Evolutionary conservation across 2,329 filamentous ascomycete genomes (phyloP), one percentile per base, ranked within the genome.

Genomic region (Trichocomaceae sp.): DNA sequence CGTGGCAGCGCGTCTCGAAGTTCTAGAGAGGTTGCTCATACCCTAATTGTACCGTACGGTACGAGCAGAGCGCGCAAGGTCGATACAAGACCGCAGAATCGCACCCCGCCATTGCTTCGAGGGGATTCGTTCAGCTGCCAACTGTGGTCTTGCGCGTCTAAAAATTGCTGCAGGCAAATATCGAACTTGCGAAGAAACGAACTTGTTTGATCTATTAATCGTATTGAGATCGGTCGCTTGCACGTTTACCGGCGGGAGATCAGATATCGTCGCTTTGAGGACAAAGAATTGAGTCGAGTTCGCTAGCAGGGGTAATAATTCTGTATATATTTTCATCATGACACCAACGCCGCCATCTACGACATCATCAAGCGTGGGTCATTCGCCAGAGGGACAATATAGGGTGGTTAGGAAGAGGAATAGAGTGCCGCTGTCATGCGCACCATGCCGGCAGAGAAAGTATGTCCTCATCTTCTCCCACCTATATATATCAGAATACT

Each of bases 351-450:
- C 71, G 47, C 66, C 73, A 56, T 74, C 72, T 57, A 85, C 84
- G 57, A 85, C 84, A 35, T 87, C 88, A 8, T 93, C 90, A 15
- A 84, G 77, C 60, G 84, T 84, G 57, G 80, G 77, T 22, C 86
- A 87, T 59, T 95, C 90, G 45, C 90, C 91, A 33, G 89, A 96
- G 69, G 83, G 88, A 52, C 87, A 92, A 61, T 95, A 88, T 66
- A 83, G 89, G 63, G 86, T 96, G 50, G 88, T 96, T 57, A 85
- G 92, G 61, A 95, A 95, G 76, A 83, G 92, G 69, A 96, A 97
- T 67, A 81, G 92, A 57, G 86, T 96, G 15, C 92, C 92, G 47
- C 78, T 97, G 49, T 96, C 90, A 65, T 97, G 92, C 70, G 88
- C 86, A 61, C 89, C 91, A 31, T 97, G 92, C 72, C 82, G 92